These are phyloP conservation scores for Amylostereum areolatum DNA, from an alignment of 1,284 basidiomycete genomes.

Conservation along the genomic window DNA sequence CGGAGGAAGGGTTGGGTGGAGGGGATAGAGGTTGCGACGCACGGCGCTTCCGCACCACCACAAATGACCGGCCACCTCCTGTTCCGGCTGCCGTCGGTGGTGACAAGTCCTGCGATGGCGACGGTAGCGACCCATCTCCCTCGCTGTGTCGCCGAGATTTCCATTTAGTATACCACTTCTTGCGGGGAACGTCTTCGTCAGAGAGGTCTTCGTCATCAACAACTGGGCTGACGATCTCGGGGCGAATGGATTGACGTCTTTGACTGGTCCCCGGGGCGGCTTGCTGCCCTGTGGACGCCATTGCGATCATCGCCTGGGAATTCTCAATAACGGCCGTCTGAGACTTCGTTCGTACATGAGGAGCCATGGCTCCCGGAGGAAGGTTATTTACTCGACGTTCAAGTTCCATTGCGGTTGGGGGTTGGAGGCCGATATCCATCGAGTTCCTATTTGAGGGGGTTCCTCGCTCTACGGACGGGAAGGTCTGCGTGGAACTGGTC, in stretches of 20 bases:
- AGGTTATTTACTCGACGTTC: constrained; percentile 28
- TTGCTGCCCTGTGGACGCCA: background rate
- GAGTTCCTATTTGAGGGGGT: constrained; percentile 16
- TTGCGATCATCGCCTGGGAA: constrained; percentile 20
- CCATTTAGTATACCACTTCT: constrained; percentile 63
- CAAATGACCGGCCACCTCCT: constrained; percentile 51
- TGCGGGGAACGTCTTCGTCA: constrained; percentile 27
- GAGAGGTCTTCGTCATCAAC: constrained; percentile 17
- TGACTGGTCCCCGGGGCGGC: background rate
- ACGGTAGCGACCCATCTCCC: constrained; percentile 26
- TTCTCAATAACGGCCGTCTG: constrained; percentile 76
- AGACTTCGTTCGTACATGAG: constrained; percentile 71
- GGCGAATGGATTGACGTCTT: constrained; percentile 11
- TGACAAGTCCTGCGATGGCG: constrained; percentile 14
- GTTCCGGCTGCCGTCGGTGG: constrained; percentile 16
- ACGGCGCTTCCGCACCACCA: constrained; percentile 56
- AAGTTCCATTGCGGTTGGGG: constrained; percentile 42
- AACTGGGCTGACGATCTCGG: constrained; percentile 10
- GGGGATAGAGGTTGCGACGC: constrained; percentile 16
- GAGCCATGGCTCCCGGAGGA: constrained; percentile 59
- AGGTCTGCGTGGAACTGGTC: constrained; percentile 45
- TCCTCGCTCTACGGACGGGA: constrained; percentile 56
- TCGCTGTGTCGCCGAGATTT: constrained; percentile 58
- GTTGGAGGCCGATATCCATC: constrained; percentile 41
- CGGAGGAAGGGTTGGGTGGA: background rate